These are phyloP conservation scores for Nakataea oryzae DNA, from an alignment of 2,329 filamentous ascomycete species.

Conservation along the genomic window DNA sequence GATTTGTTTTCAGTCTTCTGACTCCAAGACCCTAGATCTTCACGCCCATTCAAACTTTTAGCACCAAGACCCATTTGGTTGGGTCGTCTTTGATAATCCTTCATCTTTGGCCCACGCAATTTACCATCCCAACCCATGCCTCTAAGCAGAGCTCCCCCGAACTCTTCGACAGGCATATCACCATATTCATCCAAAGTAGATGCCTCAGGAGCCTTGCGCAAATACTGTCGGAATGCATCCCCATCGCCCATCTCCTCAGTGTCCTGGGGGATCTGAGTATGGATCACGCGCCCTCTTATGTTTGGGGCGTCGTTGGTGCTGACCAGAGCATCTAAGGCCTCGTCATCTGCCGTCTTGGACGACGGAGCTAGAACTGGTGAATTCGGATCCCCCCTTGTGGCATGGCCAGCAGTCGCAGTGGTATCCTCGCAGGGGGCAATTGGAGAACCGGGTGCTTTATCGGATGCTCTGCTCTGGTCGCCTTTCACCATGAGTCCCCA, in stretches of 20 bases:
- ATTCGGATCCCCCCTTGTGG: background rate
- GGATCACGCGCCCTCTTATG: constrained; percentile 7
- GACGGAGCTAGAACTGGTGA: background rate
- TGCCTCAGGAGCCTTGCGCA: constrained; percentile 60
- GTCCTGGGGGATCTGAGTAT: constrained; percentile 9
- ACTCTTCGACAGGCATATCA: constrained; percentile 85
- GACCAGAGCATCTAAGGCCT: constrained; percentile 12
- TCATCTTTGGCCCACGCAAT: constrained; percentile 46
- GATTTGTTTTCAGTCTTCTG: constrained; percentile 6
- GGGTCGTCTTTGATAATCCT: constrained; percentile 58
- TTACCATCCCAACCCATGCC: constrained; percentile 92
- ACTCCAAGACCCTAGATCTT: constrained; percentile 14
- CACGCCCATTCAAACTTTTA: constrained; percentile 12
- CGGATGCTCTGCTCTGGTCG: constrained; percentile 8
- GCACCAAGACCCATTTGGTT: constrained; percentile 78
- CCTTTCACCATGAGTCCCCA: constrained; percentile 24
- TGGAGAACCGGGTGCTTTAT: background rate
- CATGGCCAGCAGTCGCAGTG: background rate
- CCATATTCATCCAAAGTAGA: constrained; percentile 78
- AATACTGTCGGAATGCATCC: constrained; percentile 60
- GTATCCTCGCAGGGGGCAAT: background rate
- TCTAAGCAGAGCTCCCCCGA: constrained; percentile 78
- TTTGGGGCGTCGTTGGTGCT: constrained; percentile 1
- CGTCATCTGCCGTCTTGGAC: constrained; percentile 5
- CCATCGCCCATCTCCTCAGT: constrained; percentile 45